phyloP scores from a whole-genome alignment of 1,284 basidiomycete genomes.

The Naganishia albida region DNA sequence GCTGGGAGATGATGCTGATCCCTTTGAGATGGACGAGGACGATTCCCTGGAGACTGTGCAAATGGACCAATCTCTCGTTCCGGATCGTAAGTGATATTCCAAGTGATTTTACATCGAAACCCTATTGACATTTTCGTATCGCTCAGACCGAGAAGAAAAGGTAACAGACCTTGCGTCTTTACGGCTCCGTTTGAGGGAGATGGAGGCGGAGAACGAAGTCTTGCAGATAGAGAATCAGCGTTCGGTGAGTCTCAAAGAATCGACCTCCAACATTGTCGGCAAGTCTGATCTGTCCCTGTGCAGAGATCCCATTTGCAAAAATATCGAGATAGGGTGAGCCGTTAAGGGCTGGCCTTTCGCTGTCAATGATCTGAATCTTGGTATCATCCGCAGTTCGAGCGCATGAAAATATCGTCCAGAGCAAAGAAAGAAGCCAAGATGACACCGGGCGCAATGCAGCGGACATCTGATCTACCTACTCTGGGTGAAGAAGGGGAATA shows the following conservation, averaged over 20 bases:
- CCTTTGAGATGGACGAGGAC: slow-evolving; percentile 8
- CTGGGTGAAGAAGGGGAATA: slow-evolving; percentile 29
- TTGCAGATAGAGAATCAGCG: slow-evolving; percentile 75
- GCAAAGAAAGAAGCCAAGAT: slow-evolving; percentile 79
- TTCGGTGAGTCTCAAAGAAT: slow-evolving; percentile 60
- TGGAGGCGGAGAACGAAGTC: slow-evolving; percentile 72
- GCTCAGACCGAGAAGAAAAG: slow-evolving; percentile 32
- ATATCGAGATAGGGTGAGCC: slow-evolving; percentile 62
- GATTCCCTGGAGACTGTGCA: slow-evolving; percentile 9
- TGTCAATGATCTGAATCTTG: too few relatives aligned
- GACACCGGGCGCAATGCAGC: slow-evolving; percentile 29
- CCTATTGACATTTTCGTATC: too few relatives aligned
- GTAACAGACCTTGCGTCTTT: not conserved
- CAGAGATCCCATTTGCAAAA: slow-evolving; percentile 79
- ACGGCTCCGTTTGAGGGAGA: slow-evolving; percentile 59
- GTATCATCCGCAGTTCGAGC: slow-evolving; percentile 66
- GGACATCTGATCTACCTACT: slow-evolving; percentile 17
- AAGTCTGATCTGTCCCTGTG: slow-evolving; percentile 7
- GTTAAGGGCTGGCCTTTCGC: not conserved
- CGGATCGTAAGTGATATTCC: too few relatives aligned
- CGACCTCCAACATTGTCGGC: slow-evolving; percentile 14
- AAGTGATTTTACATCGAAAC: too few relatives aligned
- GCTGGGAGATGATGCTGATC: slow-evolving; percentile 13
- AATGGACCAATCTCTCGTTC: not conserved
- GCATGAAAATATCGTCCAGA: slow-evolving; percentile 78